Evolutionary conservation across 805 yeast species (phyloP).

Genomic region (Sungouiella thailandica): DNA sequence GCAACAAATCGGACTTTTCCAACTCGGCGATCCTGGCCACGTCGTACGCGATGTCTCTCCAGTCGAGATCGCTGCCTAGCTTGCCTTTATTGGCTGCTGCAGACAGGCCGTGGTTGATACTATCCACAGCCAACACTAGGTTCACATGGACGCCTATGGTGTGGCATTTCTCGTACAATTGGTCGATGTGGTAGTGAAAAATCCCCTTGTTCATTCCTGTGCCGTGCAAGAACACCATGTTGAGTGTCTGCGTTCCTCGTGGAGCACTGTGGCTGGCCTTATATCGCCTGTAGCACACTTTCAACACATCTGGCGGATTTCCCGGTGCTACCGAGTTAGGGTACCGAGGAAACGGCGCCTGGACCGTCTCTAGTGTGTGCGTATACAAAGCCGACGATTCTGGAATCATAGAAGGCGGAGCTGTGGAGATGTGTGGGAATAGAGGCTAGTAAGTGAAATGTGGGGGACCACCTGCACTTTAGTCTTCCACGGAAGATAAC

Average conservation of each 20-base stretch:
- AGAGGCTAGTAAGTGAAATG: no score
- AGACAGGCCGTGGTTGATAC: conserved; percentile 11
- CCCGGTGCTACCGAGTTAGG: not conserved
- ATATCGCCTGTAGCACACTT: conserved; percentile 5
- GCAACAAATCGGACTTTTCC: conserved; percentile 3
- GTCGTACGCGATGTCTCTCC: conserved; percentile 12
- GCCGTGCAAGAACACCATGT: conserved; percentile 13
- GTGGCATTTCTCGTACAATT: conserved; percentile 4
- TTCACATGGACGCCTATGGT: conserved; percentile 2
- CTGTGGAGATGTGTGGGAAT: no score
- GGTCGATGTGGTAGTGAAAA: conserved; percentile 12
- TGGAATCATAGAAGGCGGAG: not conserved
- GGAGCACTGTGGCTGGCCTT: not conserved
- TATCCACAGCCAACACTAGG: conserved; percentile 10
- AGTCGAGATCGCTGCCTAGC: conserved; percentile 6
- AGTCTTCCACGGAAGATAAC: no score
- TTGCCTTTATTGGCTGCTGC: conserved; percentile 7
- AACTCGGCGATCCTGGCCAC: conserved; percentile 4
- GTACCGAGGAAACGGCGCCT: not conserved
- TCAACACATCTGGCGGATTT: not conserved
- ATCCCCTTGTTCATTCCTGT: conserved; percentile 15
- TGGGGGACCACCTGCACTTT: no score
- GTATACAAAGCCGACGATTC: not conserved
- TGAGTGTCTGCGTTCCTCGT: conserved; percentile 1
- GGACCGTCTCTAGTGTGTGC: not conserved